Percentiles rank a stretch among this genome's conserved stretches.
Evolutionary conservation across 345 rosid species (phyloP).

Genomic region (Eucalyptus coolabah): DNA sequence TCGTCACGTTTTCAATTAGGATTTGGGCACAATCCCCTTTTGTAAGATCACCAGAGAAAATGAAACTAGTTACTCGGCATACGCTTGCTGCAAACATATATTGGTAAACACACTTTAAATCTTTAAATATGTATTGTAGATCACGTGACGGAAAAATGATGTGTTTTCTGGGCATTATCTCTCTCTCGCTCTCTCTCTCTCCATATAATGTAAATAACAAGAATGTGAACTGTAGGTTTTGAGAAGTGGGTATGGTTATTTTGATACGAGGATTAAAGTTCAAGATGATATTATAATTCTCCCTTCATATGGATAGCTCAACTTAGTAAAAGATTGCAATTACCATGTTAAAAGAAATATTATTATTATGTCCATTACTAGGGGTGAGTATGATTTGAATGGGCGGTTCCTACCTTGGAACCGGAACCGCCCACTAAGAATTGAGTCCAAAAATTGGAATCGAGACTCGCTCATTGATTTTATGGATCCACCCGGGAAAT

Average conservation of each 20-base stretch:
- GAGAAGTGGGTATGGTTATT: background rate
- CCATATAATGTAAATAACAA: background rate
- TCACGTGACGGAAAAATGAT: background rate
- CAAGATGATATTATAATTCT: background rate
- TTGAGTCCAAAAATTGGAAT: fast-evolving
- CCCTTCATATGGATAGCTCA: background rate
- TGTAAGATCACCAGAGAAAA: background rate
- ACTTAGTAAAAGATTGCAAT: background rate
- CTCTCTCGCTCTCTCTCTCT: no score
- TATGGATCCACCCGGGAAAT: fast-evolving
- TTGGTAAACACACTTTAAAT: background rate
- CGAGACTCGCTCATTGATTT: fast-evolving
- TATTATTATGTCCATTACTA: background rate
- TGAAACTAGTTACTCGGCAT: background rate
- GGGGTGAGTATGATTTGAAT: fast-evolving
- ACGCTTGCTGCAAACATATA: background rate
- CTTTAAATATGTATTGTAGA: background rate
- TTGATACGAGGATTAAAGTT: background rate
- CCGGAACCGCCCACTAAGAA: fast-evolving
- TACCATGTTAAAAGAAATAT: background rate
- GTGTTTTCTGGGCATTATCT: background rate
- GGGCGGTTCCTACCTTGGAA: no score
- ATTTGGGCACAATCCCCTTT: background rate
- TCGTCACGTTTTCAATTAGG: background rate
- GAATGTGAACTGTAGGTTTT: background rate